Conservation (phyloP, 2,329 filamentous ascomycete species). For the Claviceps citrina region DNA sequence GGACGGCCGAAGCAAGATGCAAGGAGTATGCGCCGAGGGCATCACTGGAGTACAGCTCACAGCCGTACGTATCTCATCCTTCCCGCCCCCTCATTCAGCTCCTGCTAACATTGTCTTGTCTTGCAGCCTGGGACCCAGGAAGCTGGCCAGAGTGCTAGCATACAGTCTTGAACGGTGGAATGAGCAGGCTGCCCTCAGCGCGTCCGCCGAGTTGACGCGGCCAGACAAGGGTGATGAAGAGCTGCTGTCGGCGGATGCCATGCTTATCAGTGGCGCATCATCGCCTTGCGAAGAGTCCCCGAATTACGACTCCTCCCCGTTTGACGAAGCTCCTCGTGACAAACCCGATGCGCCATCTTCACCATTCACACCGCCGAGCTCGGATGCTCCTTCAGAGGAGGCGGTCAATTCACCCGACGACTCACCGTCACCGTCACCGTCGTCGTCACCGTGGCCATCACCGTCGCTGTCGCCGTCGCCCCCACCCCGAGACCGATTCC, state of each 20-base stretch:
- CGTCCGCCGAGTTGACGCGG: not conserved
- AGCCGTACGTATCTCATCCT: constrained; percentile 17
- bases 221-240: not conserved
- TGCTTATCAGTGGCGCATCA: not conserved
- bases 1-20: not conserved
- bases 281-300: not conserved
- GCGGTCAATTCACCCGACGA: not conserved
- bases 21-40: constrained; percentile 6
- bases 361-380: not conserved
- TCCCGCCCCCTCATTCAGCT: not conserved
- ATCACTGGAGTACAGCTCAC: constrained; percentile 20
- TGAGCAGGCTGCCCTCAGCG: not conserved
- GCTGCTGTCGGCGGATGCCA: not conserved
- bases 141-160: constrained; percentile 11
- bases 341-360: not conserved
- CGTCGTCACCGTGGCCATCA: not conserved
- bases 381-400: not conserved
- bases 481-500: not conserved
- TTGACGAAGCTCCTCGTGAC: not conserved
- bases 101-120: not conserved
- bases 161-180: not conserved
- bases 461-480: not conserved
- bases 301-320: not conserved
- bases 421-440: not conserved
- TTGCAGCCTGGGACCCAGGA: constrained; percentile 20